A percentile compares a stretch with the other conserved stretches of the same genome.
phyloP scores from a whole-genome alignment of 2,329 filamentous ascomycete genomes.

The Raffaelea arxii region DNA sequence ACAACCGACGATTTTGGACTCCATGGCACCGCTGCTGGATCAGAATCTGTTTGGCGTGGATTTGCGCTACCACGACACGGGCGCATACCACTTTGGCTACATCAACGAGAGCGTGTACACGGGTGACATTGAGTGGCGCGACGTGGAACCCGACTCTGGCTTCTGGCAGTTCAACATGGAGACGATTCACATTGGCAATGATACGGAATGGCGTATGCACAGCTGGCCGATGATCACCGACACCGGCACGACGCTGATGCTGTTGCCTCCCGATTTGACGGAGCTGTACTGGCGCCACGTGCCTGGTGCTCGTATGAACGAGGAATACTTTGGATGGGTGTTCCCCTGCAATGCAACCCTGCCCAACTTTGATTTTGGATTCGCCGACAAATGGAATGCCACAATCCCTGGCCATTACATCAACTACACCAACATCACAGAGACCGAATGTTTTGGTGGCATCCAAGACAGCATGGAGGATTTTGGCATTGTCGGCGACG shows the following conservation, averaged over 20 bases:
- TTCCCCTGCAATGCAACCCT: conserved; percentile 41
- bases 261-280: conserved; percentile 47
- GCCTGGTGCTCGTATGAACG: conserved; percentile 37
- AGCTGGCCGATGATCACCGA: conserved; percentile 49
- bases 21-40: conserved; percentile 29
- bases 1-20: conserved; percentile 34
- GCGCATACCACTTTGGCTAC: conserved; percentile 42
- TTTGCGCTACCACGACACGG: conserved; percentile 34
- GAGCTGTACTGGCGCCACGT: conserved; percentile 50
- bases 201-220: conserved; percentile 25
- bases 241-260: conserved; percentile 59
- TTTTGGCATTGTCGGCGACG: conserved; percentile 64
- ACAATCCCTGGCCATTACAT: conserved; percentile 41
- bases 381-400: conserved; percentile 33
- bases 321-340: conserved; percentile 35
- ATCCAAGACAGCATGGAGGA: conserved; percentile 48
- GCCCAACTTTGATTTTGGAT: conserved; percentile 41
- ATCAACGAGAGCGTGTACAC: conserved; percentile 29
- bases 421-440: conserved; percentile 35
- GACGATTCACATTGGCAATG: conserved; percentile 23
- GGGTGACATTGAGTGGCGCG: conserved; percentile 32
- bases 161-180: conserved; percentile 30
- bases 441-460: conserved; percentile 61
- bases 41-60: conserved; percentile 39
- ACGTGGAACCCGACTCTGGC: conserved; percentile 41